A percentile compares a stretch with the other conserved stretches of the same genome.
phyloP scores from a whole-genome alignment of 1,284 basidiomycete species.

The Neotropicomus parvogracilis region DNA sequence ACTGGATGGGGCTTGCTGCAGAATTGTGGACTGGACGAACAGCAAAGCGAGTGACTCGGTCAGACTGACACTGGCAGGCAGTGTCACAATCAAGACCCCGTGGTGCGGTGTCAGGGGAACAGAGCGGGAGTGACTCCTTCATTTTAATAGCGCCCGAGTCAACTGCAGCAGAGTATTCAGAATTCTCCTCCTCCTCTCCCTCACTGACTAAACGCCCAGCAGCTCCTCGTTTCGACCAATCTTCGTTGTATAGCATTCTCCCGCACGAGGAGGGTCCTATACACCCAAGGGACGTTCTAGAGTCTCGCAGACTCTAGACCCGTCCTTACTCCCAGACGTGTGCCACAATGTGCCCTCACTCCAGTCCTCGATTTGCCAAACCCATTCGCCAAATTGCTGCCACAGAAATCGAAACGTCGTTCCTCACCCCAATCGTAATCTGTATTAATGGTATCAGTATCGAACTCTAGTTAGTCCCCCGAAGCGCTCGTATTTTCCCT shows the following conservation, averaged over 20 bases:
- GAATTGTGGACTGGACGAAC: too few relatives aligned
- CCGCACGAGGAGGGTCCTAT: slow-evolving; percentile 21
- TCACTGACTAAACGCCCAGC: slow-evolving; percentile 10
- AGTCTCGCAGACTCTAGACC: slow-evolving; percentile 32
- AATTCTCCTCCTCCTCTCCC: not conserved
- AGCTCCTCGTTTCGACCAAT: too few relatives aligned
- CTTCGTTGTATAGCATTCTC: slow-evolving; percentile 26
- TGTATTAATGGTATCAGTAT: slow-evolving; percentile 34
- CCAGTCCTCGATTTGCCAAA: slow-evolving; percentile 26
- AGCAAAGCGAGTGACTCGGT: too few relatives aligned
- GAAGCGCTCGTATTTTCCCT: slow-evolving; percentile 21
- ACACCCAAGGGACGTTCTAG: slow-evolving; percentile 31
- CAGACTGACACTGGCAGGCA: too few relatives aligned
- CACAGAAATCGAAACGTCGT: slow-evolving; percentile 17
- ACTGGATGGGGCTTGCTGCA: too few relatives aligned
- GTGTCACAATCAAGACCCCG: slow-evolving; percentile 18
- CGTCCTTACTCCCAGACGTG: slow-evolving; percentile 20
- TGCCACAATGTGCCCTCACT: slow-evolving; percentile 39
- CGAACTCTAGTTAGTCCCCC: slow-evolving; percentile 36
- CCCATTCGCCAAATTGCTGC: slow-evolving; percentile 22
- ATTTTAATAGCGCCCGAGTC: slow-evolving; percentile 31
- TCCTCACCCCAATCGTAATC: slow-evolving; percentile 15
- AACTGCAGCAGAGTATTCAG: slow-evolving; percentile 22
- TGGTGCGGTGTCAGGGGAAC: slow-evolving; percentile 22
- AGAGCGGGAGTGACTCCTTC: slow-evolving; percentile 26